Evolutionary conservation across 352 stramenopile species (phyloP).

Genomic region (Globisporangium uncinulatum): DNA sequence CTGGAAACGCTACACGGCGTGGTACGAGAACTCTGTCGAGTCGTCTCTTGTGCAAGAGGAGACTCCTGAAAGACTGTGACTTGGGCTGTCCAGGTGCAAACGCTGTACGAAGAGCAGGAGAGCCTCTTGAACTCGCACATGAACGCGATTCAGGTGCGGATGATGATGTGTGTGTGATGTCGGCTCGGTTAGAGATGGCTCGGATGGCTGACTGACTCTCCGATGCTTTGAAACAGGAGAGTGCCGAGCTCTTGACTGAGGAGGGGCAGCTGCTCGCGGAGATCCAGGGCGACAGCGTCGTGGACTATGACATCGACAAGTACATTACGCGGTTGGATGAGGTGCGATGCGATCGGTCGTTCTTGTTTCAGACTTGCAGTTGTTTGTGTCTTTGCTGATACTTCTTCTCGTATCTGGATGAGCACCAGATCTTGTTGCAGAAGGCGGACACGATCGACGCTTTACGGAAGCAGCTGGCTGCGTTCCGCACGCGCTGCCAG

Average conservation of each 20-base stretch:
- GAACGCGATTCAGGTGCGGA: slow-evolving; percentile 89
- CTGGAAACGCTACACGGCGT: slow-evolving; percentile 66
- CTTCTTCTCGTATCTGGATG: neutral
- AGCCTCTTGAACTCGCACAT: slow-evolving; percentile 95
- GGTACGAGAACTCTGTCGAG: slow-evolving; percentile 18
- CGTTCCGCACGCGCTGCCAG: slow-evolving; percentile 76
- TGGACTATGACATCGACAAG: slow-evolving; percentile 94
- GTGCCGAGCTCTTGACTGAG: slow-evolving; percentile 95
- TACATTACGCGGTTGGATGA: slow-evolving; percentile 90
- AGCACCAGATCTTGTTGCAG: slow-evolving; percentile 84
- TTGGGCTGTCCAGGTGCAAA: slow-evolving; percentile 57
- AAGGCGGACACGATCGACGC: slow-evolving; percentile 88
- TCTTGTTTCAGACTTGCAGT: neutral
- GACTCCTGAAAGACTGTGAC: neutral
- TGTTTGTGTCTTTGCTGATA: neutral
- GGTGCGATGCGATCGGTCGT: slow-evolving; percentile 17
- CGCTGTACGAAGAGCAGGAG: slow-evolving; percentile 96
- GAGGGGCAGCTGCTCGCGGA: slow-evolving; percentile 88
- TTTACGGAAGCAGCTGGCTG: slow-evolving; percentile 75
- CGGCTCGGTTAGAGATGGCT: neutral
- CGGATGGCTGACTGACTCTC: neutral
- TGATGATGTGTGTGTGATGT: neutral
- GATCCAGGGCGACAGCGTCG: slow-evolving; percentile 82
- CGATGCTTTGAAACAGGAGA: slow-evolving; percentile 68
- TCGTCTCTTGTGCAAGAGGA: neutral